Evolutionary conservation across 768 basidiomycete species (phyloP), one percentile per base, ranked within the genome.

Genomic region (Leccinum fibrillosum): DNA sequence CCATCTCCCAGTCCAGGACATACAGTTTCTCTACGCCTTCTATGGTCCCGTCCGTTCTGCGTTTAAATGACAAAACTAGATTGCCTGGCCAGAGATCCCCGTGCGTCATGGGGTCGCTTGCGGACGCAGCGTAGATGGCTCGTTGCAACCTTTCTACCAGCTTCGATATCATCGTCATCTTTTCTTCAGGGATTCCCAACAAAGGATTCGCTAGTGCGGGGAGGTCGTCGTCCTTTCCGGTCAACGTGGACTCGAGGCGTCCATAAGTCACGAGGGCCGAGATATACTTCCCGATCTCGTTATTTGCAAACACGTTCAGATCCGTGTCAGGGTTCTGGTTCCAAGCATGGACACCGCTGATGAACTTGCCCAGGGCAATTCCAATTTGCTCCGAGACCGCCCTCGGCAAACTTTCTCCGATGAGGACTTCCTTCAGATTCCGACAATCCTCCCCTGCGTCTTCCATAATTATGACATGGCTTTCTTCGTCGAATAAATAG

Each of bases 81-180:
- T 89, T 89, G 0, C 86, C 88, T 2, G 88, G 81, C 86, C 88
- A 89, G 62, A 89, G 85, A 67, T 89, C 88, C 0, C 88, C 88
- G 11, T 72, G 72, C 21, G 71, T 74, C 57, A 73, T 49, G 11
- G 72, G 64, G 49, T 76, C 75, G 35, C 65, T 56, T 28, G 67
- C 30, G 3, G 61, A 63, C 11, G 69, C 66, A 25, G 66, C 66
- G 25, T 58, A 48, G 34, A 82, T 77, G n/a, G 61, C 70, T 23
- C 64, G 48, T 10, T 64, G 59, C 55, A 68, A 72, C 48, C 61
- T 68, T 39, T 68, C 62, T 9, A 70, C 74, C 26, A 81, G 32
- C 49, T 62, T 69, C 8, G 66, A 70, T 34, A 81, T 67, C 34
- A 63, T 62, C 6, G 63, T 62, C 58, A 84, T 62, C 60, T 76